These are phyloP conservation scores for Potentilla sterilis DNA, from an alignment of 306 rosid genomes.

Conservation along the genomic window DNA sequence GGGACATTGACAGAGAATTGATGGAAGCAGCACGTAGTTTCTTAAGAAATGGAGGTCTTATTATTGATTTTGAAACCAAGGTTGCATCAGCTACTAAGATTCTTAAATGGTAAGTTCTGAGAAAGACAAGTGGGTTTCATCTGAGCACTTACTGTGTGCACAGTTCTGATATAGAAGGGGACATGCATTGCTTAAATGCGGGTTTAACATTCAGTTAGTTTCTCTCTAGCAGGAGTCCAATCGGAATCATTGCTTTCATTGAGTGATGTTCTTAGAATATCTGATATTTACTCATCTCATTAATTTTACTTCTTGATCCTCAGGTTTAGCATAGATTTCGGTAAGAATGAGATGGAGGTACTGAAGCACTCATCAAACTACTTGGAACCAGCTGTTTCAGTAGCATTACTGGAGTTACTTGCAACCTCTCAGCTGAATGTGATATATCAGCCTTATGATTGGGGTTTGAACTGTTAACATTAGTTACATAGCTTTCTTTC, in stretches of 20 bases:
- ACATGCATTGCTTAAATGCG: background rate
- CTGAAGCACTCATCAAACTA: slow-evolving; percentile 80
- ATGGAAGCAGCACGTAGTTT: slow-evolving; percentile 66
- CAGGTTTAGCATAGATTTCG: slow-evolving; percentile 91
- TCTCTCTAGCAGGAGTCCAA: background rate
- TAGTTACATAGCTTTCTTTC: slow-evolving; percentile 12
- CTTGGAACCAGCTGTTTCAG: slow-evolving; percentile 62
- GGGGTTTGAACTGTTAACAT: slow-evolving; percentile 70
- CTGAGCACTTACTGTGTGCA: background rate
- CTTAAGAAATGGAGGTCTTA: slow-evolving; percentile 65
- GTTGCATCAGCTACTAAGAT: slow-evolving; percentile 55
- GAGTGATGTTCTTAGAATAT: background rate
- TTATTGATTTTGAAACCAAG: slow-evolving; percentile 49
- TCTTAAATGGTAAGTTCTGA: slow-evolving; percentile 68
- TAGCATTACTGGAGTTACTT: slow-evolving; percentile 63
- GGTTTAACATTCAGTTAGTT: background rate
- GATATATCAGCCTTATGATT: slow-evolving; percentile 70
- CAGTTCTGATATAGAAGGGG: background rate
- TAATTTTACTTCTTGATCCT: slow-evolving; percentile 11
- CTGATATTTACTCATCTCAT: background rate
- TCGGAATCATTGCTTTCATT: background rate
- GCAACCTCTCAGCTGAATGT: slow-evolving; percentile 77
- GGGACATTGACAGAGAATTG: slow-evolving; percentile 67
- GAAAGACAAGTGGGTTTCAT: background rate
- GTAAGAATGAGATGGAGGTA: slow-evolving; percentile 77